phyloP scores from a whole-genome alignment of 1,284 basidiomycete genomes.

The Irpex rosettiformis region DNA sequence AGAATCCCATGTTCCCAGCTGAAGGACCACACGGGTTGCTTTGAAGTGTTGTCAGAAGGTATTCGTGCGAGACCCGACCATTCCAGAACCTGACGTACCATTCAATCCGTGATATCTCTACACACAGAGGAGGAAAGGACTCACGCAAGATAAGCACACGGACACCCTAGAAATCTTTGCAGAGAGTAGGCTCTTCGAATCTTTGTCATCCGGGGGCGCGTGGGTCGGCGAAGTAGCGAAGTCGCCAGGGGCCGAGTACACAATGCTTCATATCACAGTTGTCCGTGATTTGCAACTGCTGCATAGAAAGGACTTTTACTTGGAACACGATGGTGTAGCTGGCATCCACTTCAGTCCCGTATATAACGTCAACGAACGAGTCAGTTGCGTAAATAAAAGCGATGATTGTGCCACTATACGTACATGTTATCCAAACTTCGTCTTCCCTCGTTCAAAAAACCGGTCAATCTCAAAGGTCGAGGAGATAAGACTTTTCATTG shows the following conservation, averaged over 20 bases:
- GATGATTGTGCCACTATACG: not conserved
- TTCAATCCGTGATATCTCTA: not conserved
- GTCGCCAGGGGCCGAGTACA: not conserved
- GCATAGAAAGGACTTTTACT: not conserved
- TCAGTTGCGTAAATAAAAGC: not conserved
- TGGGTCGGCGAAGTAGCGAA: not conserved
- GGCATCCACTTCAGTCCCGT: not conserved
- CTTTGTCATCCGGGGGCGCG: not conserved
- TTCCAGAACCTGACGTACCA: not conserved
- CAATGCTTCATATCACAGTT: not conserved
- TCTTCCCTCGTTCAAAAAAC: not conserved
- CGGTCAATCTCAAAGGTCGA: not conserved
- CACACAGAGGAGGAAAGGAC: not conserved
- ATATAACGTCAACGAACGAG: not conserved
- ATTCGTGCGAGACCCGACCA: not conserved
- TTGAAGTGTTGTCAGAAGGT: not conserved
- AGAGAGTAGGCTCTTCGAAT: not conserved
- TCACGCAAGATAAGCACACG: not conserved
- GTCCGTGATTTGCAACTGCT: not conserved
- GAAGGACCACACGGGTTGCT: not conserved
- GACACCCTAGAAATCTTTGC: not conserved
- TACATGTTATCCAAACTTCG: not conserved
- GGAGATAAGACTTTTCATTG: not conserved
- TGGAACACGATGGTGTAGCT: not conserved
- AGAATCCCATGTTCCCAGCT: not conserved